Base-by-base conservation (phyloP, 805 yeast genomes). In the Lachancea dasiensis region DNA sequence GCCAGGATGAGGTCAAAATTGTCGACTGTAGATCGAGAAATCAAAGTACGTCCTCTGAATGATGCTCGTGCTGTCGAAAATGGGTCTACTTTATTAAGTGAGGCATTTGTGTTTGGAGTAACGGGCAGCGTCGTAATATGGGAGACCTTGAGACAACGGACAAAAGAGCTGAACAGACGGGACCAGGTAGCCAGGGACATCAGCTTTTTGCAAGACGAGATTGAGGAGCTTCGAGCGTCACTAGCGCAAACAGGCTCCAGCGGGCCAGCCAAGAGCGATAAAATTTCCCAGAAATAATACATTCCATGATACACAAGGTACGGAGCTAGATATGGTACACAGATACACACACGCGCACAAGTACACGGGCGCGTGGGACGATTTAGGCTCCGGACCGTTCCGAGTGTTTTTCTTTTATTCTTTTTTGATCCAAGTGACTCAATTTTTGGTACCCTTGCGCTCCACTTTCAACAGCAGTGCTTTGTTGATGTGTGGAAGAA, bases 401-500 rank as follows among this genome's bases (percentile, higher is more conserved):
- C 10, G 10, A 10, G 10, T 7, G 10, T 22, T 22, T 22, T 22
- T 8, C 10, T 22, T 22, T 10, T 7, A 22, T 8, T 8, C 10
- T 22, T 22, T 22, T 22, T 22, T 22, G n/a, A n/a, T n/a, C n/a
- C n/a, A n/a, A n/a, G n/a, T n/a, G n/a, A n/a, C n/a, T 26, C 36
- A 39, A 34, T 44, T 38, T 29, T 45, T 45, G 27, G 32, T 28
- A 24, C 47, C 37, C 31, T 34, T 34, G 31, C 37, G 75, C 60
- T 81, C 89, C 37, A 79, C 86, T 68, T 84, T 81, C 58, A 84
- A 75, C 50, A 83, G 68, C 55, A 83, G 70, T 40, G 86, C 86
- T 63, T 81, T 80, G 68, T 86, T 85, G 59, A 86, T 85, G 62
- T 86, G 95, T 39, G 97, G 97, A 63, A 90, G 72, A 39, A 90